Conservation (phyloP, 345 rosid genomes). For the Iberis pinnata region DNA sequence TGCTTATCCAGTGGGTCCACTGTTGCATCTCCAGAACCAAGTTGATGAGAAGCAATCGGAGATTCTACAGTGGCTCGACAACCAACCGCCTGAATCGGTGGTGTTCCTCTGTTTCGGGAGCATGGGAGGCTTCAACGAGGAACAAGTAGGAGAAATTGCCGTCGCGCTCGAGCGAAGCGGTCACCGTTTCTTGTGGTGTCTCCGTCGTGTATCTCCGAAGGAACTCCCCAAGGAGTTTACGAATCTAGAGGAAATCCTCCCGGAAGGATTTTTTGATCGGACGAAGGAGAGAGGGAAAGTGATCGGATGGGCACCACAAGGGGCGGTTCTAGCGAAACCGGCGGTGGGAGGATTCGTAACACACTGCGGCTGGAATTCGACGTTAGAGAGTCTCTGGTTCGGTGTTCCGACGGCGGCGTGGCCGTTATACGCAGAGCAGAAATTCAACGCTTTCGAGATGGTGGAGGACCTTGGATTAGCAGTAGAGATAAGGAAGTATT, state of each 20-base stretch:
- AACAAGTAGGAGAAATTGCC: conserved; percentile 42
- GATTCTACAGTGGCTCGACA: conserved; percentile 45
- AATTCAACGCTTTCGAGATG: conserved; percentile 45
- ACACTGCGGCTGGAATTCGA: conserved; percentile 64
- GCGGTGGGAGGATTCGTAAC: conserved; percentile 46
- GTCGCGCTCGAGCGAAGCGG: conserved; percentile 35
- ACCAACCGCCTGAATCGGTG: conserved; percentile 41
- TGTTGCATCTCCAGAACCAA: conserved; percentile 28
- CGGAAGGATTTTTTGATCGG: conserved; percentile 39
- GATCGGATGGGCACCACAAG: conserved; percentile 56
- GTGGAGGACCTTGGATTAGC: conserved; percentile 38
- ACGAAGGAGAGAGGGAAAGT: conserved; percentile 32
- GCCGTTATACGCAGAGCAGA: conserved; percentile 52
- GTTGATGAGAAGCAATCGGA: neutral
- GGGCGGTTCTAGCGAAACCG: conserved; percentile 29
- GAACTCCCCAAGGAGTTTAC: conserved; percentile 23
- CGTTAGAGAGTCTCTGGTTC: conserved; percentile 45
- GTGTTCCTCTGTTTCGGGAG: conserved; percentile 67
- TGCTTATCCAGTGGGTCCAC: conserved; percentile 42
- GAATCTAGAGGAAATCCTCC: conserved; percentile 24
- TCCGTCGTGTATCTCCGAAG: conserved; percentile 28
- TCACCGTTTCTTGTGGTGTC: conserved; percentile 44
- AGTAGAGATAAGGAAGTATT: conserved; percentile 35
- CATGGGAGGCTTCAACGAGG: conserved; percentile 43
- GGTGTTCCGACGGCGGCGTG: conserved; percentile 46